Evolutionary conservation across 495 filamentous ascomycete species (phyloP), one percentile per base, ranked within the genome.

Genomic region (Penicillium flavigenum): DNA sequence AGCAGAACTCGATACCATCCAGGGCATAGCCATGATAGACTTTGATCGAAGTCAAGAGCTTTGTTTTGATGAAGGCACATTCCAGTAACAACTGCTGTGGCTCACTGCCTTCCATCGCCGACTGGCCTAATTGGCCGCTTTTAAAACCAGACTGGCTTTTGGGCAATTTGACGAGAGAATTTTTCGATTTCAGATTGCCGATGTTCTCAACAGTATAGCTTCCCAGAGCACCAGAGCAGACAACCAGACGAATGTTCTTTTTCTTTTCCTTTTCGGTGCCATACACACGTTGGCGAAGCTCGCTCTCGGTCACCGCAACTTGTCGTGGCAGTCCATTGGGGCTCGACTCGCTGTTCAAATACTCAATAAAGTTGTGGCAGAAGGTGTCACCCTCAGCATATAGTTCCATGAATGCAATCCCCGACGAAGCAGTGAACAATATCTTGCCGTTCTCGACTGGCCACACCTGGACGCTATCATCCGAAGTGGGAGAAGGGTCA

Each of bases 1-100:
- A 98, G 57, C 87, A 81, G 67, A 98, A 97, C 66, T 97, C 94
- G 11, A 98, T 61, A 0, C 94, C 94, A 68, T 96, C 90, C 47
- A 98, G 59, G 7, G 89, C 87, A 56, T 76, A 73, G 0, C 89
- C 91, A 63, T 92, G 87, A 61, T 91, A 96, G 7, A 97, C 75
- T 41, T 84, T 82, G 47, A 97, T 82, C 8, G 81, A 82, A 0
- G 82, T 86, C 58, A 97, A 75, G 32, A 97, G 80, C 59, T 92
- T 88, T 12, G 83, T 88, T 43, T 86, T 84, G 19, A 81, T 76
- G 38, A 86, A 74, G 12, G 85, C 79, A 61, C 85, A 88, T 27
- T 88, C 82, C 31, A 97, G 81, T 19, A 97, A 72, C 48, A 96
- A 56, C 63, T 97, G 85, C 41, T 90, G 79, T 0, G 87, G 81